Base-by-base conservation (phyloP, 2,329 filamentous ascomycete genomes). In the Epichloe elymi region DNA sequence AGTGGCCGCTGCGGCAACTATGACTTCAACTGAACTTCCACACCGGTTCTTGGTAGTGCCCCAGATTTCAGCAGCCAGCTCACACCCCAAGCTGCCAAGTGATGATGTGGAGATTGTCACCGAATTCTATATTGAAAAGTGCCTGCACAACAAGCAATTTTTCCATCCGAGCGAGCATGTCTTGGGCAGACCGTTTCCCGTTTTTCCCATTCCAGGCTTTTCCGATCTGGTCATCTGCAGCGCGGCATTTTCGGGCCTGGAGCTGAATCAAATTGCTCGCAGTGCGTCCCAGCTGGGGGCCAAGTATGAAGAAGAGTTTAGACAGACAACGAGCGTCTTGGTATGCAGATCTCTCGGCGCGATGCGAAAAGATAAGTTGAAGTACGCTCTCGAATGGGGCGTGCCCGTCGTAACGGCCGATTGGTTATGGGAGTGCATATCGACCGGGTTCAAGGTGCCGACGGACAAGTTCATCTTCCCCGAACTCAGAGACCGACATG, bases 81-180 rank as follows among this genome's bases (percentile, higher is more conserved):
- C 69, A 0, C 73, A 75, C 44, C 76, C 67, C 8, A 59, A 57
- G 8, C 52, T 62, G 8, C 59, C 60, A 4, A 64, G 69, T 45
- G 70, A 68, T 19, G 55, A 65, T 30, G 61, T 78, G 7, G 63
- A 73, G 48, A 63, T 77, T 42, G 82, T 95, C 35, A 97, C 89
- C 11, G 89, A 95, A 62, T 94, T 93, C 75, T 98, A 91, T 78
- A 75, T 98, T 49, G 93, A 98, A 68, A 80, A 82, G 46, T 97
- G 91, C 63, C 71, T 98, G 39, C 82, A 90, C 63, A 79, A 80
- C 56, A 93, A 87, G 65, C 71, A 69, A 26, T 78, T 91, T 58
- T 74, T 88, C 45, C 72, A 85, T 33, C 88, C 89, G 5, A 70
- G 74, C 48, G 73, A 79, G 4, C 82, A 93, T 23, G 75, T 86